phyloP scores from a whole-genome alignment of 148 eudicot genomes.

The Arctostaphylos glauca region DNA sequence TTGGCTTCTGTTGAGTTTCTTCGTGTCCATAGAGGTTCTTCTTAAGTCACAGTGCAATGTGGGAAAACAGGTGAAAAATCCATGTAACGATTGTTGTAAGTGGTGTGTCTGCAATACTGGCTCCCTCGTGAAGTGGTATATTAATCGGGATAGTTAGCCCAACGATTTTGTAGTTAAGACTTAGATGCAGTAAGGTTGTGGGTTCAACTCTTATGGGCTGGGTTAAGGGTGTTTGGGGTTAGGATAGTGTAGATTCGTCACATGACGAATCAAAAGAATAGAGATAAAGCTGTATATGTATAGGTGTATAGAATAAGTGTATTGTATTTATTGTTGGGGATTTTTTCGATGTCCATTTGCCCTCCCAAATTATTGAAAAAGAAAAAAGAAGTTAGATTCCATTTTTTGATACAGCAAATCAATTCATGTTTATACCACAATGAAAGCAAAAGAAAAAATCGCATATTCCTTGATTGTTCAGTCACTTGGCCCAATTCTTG shows the following conservation, averaged over 20 bases:
- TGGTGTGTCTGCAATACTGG: background rate
- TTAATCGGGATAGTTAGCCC: background rate
- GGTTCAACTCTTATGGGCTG: too few species aligned
- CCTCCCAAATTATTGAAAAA: background rate
- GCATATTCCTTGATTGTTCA: background rate
- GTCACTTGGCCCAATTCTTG: background rate
- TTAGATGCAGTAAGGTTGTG: too few species aligned
- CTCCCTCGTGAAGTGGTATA: background rate
- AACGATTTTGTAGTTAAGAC: background rate
- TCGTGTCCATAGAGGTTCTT: background rate
- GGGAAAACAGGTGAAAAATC: background rate
- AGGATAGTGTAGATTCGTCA: background rate
- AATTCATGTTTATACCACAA: background rate
- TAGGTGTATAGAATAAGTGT: background rate
- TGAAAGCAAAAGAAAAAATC: background rate
- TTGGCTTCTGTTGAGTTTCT: constrained; percentile 1
- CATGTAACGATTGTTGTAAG: background rate
- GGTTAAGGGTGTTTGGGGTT: background rate
- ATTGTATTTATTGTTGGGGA: background rate
- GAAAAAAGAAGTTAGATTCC: background rate
- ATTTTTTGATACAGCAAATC: background rate
- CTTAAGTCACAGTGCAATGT: background rate
- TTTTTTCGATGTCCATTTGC: background rate
- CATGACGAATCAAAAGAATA: background rate
- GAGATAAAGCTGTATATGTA: background rate